Conservation (phyloP, 2,329 filamentous ascomycete species). For the Botryotinia calthae region DNA sequence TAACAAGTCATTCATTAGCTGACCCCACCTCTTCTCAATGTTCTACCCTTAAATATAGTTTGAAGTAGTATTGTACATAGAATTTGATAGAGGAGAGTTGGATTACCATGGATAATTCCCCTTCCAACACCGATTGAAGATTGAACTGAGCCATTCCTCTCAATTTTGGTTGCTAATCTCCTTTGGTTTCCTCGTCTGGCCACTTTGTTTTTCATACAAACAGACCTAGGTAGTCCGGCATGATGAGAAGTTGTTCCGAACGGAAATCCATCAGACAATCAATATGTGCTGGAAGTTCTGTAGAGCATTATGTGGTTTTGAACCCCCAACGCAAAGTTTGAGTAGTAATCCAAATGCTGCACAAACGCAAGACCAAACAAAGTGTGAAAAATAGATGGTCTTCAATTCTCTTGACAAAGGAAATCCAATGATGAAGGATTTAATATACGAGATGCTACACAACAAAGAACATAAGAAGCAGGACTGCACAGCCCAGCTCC, state of each 20-base stretch:
- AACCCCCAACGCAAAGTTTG: neutral
- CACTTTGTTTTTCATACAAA: rapidly evolving
- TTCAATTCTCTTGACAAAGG: neutral
- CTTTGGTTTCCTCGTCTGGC: neutral
- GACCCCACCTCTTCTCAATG: neutral
- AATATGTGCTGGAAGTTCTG: neutral
- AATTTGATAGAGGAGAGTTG: neutral
- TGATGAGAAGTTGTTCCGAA: neutral
- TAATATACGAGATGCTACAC: neutral
- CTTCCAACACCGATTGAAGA: neutral
- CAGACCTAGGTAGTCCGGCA: neutral
- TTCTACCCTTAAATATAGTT: neutral
- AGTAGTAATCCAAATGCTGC: too few species aligned
- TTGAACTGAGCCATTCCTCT: neutral
- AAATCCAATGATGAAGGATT: neutral
- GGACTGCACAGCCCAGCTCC: neutral
- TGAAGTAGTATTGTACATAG: neutral
- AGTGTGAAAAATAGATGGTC: neutral
- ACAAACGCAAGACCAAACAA: neutral
- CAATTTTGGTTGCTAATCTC: neutral
- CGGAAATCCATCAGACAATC: neutral
- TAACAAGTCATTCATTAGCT: neutral
- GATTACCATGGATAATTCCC: neutral
- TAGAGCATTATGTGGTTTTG: neutral
- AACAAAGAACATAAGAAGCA: neutral